phyloP scores from a whole-genome alignment of 2,329 filamentous ascomycete genomes.

The Madurella fahalii region DNA sequence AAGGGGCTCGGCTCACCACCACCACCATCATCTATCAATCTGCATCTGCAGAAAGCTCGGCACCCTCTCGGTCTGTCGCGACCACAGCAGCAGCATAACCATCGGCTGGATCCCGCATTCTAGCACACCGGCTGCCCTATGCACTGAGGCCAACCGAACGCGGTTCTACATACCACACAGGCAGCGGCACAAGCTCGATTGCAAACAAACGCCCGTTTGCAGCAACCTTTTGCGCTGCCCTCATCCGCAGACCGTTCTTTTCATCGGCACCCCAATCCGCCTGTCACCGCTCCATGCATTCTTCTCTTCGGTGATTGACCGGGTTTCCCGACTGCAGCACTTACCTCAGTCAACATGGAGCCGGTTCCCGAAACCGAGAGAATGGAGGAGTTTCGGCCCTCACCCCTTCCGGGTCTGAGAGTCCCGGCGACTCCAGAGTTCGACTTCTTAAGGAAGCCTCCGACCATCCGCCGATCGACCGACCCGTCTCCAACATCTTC shows the following conservation, averaged over 20 bases:
- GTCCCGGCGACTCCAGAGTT: slow-evolving; percentile 42
- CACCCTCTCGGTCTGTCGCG: neutral
- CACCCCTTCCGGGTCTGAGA: slow-evolving; percentile 52
- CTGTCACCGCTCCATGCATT: slow-evolving; percentile 6
- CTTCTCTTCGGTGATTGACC: slow-evolving; percentile 10
- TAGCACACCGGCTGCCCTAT: neutral
- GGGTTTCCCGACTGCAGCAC: slow-evolving; percentile 21
- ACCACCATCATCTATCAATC: too few species aligned
- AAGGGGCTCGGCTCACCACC: slow-evolving; percentile 10
- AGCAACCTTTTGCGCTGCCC: neutral
- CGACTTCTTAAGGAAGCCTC: slow-evolving; percentile 48
- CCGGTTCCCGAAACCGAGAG: slow-evolving; percentile 65
- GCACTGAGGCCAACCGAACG: neutral
- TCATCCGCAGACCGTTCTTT: neutral
- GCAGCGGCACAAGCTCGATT: neutral
- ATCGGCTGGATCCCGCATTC: slow-evolving; percentile 1
- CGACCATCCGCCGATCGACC: slow-evolving; percentile 53
- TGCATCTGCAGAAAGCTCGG: neutral
- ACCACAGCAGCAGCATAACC: slow-evolving; percentile 1
- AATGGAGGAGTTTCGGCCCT: slow-evolving; percentile 61
- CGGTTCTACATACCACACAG: neutral
- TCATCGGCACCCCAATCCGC: neutral
- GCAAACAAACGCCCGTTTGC: slow-evolving; percentile 7
- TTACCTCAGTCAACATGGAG: slow-evolving; percentile 48
- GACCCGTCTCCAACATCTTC: slow-evolving; percentile 50